Evolutionary conservation across 2,329 filamentous ascomycete genomes (phyloP).

Genomic region (Cladophialophora yegresii): DNA sequence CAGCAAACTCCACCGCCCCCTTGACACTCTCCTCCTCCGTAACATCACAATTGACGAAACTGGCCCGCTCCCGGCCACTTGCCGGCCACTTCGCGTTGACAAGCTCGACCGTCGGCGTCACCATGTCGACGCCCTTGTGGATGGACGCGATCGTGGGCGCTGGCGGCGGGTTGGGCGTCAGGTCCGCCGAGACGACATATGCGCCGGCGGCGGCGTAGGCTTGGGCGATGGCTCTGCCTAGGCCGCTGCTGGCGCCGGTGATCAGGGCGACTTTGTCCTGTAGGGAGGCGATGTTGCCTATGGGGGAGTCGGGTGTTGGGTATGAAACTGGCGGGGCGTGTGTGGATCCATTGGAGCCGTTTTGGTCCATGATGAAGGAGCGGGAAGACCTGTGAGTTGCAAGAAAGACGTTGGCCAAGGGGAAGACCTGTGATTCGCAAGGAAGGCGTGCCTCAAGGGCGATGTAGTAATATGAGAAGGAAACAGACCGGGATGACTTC

Average conservation of each 20-base stretch:
- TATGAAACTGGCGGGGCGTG: not conserved
- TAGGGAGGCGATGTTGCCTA: conserved; percentile 27
- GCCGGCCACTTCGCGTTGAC: conserved; percentile 28
- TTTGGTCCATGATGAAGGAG: not conserved
- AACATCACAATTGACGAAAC: conserved; percentile 30
- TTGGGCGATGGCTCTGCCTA: conserved; percentile 52
- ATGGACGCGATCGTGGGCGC: conserved; percentile 34
- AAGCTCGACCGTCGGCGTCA: conserved; percentile 33
- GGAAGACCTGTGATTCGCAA: not conserved
- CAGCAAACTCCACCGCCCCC: conserved; percentile 80
- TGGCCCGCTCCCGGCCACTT: conserved; percentile 3
- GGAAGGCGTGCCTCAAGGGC: too few species aligned
- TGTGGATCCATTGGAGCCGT: not conserved
- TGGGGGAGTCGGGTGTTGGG: conserved; percentile 1
- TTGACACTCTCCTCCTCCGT: conserved; percentile 42
- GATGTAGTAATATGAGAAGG: not conserved
- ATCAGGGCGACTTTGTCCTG: conserved; percentile 47
- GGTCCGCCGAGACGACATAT: conserved; percentile 49
- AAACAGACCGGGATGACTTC: not conserved
- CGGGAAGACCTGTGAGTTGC: not conserved
- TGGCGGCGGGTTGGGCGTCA: conserved; percentile 24
- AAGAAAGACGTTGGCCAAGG: not conserved
- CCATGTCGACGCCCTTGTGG: conserved; percentile 31
- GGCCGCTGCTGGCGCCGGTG: conserved; percentile 52
- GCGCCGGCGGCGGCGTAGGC: conserved; percentile 48